A percentile compares a stretch with the other conserved stretches of the same genome.
Conservation (phyloP, 345 rosid species). For the Acer campestre region DNA sequence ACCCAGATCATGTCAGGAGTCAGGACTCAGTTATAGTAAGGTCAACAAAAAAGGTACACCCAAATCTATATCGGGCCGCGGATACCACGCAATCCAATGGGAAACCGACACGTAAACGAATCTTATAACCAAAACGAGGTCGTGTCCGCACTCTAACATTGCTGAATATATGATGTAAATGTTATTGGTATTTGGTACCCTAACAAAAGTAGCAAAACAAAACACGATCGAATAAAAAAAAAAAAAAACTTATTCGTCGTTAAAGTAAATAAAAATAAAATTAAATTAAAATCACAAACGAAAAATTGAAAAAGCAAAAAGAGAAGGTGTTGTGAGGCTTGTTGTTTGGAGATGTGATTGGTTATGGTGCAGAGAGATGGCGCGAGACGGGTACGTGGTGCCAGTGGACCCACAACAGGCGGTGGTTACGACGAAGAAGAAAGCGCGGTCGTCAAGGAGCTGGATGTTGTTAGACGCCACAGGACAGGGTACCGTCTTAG, state of each 20-base stretch:
- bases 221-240: not conserved
- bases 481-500: constrained; percentile 56
- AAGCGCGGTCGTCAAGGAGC: constrained; percentile 59
- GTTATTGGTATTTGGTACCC: not conserved
- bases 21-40: no score
- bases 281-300: no score
- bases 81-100: not conserved
- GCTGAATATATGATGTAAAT: not conserved
- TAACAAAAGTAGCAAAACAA: not conserved
- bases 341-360: constrained; percentile 21
- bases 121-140: not conserved
- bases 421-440: constrained; percentile 58
- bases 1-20: no score
- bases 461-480: constrained; percentile 63
- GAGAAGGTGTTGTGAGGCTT: not conserved
- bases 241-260: no score
- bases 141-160: not conserved
- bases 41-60: no score
- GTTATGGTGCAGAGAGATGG: constrained; percentile 49
- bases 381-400: constrained; percentile 63
- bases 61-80: not conserved
- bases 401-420: constrained; percentile 64
- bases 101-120: not conserved
- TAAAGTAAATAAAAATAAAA: no score
- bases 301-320: no score